These are phyloP conservation scores for Boeremia lycopersici DNA, from an alignment of 2,329 filamentous ascomycete species.

Conservation along the genomic window DNA sequence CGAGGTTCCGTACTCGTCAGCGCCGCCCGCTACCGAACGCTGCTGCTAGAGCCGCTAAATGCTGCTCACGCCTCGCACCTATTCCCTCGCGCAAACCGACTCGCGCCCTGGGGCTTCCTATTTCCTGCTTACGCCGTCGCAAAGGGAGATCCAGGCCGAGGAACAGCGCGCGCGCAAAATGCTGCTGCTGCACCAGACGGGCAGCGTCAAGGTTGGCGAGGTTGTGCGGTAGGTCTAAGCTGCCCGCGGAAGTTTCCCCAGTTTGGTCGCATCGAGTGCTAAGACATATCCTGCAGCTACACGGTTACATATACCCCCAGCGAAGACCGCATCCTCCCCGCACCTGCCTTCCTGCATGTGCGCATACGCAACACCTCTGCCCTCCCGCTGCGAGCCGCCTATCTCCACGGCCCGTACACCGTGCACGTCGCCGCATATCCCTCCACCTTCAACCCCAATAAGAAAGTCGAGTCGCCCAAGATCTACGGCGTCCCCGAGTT, in stretches of 20 bases:
- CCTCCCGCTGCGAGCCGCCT: constrained; percentile 89
- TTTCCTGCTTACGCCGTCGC: constrained; percentile 41
- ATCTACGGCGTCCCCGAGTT: constrained; percentile 84
- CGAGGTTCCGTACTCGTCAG: constrained; percentile 9
- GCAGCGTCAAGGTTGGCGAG: constrained; percentile 92
- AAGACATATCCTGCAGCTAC: constrained; percentile 54
- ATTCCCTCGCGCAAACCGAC: constrained; percentile 44
- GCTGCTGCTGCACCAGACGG: constrained; percentile 89
- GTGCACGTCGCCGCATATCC: constrained; percentile 88
- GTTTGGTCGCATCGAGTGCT: constrained; percentile 12
- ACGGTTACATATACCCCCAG: constrained; percentile 92
- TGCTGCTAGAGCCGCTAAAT: constrained; percentile 43
- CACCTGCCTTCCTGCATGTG: constrained; percentile 78
- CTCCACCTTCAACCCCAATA: constrained; percentile 80
- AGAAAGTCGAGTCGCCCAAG: constrained; percentile 72
- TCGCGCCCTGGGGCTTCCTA: constrained; percentile 39
- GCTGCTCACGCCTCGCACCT: constrained; percentile 50
- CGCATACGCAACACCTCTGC: constrained; percentile 91
- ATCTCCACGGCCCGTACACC: constrained; percentile 94
- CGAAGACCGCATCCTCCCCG: constrained; percentile 85
- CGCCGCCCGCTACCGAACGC: constrained; percentile 22
- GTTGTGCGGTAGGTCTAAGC: constrained; percentile 72
- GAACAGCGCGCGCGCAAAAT: constrained; percentile 58
- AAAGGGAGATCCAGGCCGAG: constrained; percentile 41
- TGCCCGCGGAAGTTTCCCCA: constrained; percentile 15